Evolutionary conservation across 2,329 filamentous ascomycete species (phyloP), one percentile per base, ranked within the genome.

Genomic region (Colletotrichum sp.): DNA sequence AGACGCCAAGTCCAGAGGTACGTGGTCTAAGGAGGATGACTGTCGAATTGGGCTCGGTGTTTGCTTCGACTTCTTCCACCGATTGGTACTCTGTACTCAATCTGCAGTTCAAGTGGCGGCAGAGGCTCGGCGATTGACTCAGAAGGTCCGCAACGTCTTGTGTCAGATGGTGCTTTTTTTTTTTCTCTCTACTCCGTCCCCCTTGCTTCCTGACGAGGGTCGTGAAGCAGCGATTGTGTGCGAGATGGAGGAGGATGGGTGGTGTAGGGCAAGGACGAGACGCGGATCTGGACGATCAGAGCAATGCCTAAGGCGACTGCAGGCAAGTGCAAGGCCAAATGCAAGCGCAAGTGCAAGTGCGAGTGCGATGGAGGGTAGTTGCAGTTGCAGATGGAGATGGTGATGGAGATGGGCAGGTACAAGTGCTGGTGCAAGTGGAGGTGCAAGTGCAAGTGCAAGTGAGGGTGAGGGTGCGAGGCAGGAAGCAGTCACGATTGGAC

Each of bases 121-220:
- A 63, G 30, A 68, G 36, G n/a, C n/a, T 68, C 28, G 44, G 59
- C 28, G 63, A 26, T 72, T 75, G 69, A 68, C 69, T 68, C 73
- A 30, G 55, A 62, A 44, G 24, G 68, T 48, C 44, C 24, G 39
- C 36, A 28, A 63, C 26, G 63, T 57, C 39, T 34, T 48, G 73
- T 52, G 73, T 75, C 57, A 75, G 57, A 59, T 24, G 26, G 30
- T 64, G 60, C 26, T 30, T 22, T 36, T 63, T 44, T 44, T 44
- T 44, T 12, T n/a, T 9, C 16, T 39, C 39, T 48, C 39, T n/a
- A 10, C 18, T 48, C 39, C 39, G 39, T 48, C 9, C 18, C 39
- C 39, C 39, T 48, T 48, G 39, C 39, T 48, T 48, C 18, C 39
- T n/a, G 39, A 48, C 39, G 39, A 48, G 39, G 39, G 39, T 22